A percentile compares a stretch with the other conserved stretches of the same genome.
Evolutionary conservation across 306 rosid genomes (phyloP).

Genomic region (Begonia loranthoides): DNA sequence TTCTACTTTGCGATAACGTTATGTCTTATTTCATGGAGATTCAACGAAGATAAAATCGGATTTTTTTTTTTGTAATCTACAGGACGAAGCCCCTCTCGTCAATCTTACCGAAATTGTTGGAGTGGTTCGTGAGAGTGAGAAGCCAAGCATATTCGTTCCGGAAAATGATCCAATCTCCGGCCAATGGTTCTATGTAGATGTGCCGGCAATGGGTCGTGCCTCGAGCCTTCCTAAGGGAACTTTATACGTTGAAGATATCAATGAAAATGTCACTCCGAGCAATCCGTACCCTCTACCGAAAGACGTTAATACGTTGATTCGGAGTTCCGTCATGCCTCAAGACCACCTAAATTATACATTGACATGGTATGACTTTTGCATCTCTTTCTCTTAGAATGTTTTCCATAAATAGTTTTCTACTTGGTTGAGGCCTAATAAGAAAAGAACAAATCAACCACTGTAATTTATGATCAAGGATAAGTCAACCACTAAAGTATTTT

Average conservation of each 20-base stretch:
- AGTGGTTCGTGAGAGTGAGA: constrained; percentile 80
- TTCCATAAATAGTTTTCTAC: too few relatives aligned
- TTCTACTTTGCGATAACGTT: constrained; percentile 12
- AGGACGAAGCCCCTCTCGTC: constrained; percentile 39
- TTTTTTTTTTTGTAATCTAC: constrained; percentile 19
- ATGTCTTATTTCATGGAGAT: constrained; percentile 7
- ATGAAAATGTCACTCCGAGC: constrained; percentile 67
- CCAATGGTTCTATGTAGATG: constrained; percentile 93
- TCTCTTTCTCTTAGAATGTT: constrained; percentile 1
- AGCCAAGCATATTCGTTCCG: constrained; percentile 92
- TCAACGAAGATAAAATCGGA: constrained; percentile 1
- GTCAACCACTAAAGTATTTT: too few relatives aligned
- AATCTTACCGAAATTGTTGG: constrained; percentile 55
- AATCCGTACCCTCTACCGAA: constrained; percentile 82
- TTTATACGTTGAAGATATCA: constrained; percentile 52
- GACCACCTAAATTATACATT: constrained; percentile 84
- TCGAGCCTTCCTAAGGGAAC: constrained; percentile 66
- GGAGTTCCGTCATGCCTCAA: constrained; percentile 78
- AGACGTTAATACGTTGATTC: constrained; percentile 67
- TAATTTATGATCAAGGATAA: too few relatives aligned
- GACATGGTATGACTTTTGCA: constrained; percentile 52
- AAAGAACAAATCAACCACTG: too few relatives aligned
- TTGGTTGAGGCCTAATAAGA: too few relatives aligned
- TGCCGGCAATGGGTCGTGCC: constrained; percentile 59
- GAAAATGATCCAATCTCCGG: constrained; percentile 65